These are phyloP conservation scores for Yamadazyma kanchanaburiensis DNA, from an alignment of 1,139 yeast species.

Conservation along the genomic window DNA sequence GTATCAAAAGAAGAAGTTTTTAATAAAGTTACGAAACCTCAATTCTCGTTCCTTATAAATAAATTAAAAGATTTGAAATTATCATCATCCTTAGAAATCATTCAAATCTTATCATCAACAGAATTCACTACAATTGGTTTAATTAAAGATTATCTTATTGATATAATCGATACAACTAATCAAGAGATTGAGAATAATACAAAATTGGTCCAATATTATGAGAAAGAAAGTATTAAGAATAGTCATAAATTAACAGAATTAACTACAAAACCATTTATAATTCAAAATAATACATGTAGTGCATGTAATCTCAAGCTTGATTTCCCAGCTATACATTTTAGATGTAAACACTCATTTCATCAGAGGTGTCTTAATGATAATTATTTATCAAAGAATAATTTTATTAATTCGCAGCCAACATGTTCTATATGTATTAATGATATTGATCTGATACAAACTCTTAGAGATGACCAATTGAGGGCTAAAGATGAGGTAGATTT, in stretches of 20 bases:
- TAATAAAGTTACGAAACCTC: slow-evolving; percentile 50
- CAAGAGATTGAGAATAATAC: slow-evolving; percentile 67
- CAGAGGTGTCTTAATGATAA: slow-evolving; percentile 68
- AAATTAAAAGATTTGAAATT: slow-evolving; percentile 52
- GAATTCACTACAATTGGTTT: slow-evolving; percentile 67
- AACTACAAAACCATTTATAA: slow-evolving; percentile 51
- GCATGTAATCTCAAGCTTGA: slow-evolving; percentile 70
- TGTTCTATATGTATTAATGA: slow-evolving; percentile 79
- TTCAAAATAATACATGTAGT: slow-evolving; percentile 70
- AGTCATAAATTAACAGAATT: slow-evolving; percentile 52
- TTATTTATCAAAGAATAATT: slow-evolving; percentile 17
- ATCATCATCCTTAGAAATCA: slow-evolving; percentile 72
- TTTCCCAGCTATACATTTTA: slow-evolving; percentile 79
- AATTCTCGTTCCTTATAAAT: slow-evolving; percentile 48
- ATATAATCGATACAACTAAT: slow-evolving; percentile 57
- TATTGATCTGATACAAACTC: slow-evolving; percentile 59
- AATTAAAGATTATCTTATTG: slow-evolving; percentile 66
- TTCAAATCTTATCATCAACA: slow-evolving; percentile 58
- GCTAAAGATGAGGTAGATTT: slow-evolving; percentile 60
- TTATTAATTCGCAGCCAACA: slow-evolving; percentile 16
- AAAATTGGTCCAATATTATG: slow-evolving; percentile 66
- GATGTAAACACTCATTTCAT: slow-evolving; percentile 86
- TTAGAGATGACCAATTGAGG: slow-evolving; percentile 59
- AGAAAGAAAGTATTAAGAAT: slow-evolving; percentile 59
- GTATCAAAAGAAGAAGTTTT: slow-evolving; percentile 57